phyloP scores from a whole-genome alignment of 495 filamentous ascomycete species.

The Xylaria curta region DNA sequence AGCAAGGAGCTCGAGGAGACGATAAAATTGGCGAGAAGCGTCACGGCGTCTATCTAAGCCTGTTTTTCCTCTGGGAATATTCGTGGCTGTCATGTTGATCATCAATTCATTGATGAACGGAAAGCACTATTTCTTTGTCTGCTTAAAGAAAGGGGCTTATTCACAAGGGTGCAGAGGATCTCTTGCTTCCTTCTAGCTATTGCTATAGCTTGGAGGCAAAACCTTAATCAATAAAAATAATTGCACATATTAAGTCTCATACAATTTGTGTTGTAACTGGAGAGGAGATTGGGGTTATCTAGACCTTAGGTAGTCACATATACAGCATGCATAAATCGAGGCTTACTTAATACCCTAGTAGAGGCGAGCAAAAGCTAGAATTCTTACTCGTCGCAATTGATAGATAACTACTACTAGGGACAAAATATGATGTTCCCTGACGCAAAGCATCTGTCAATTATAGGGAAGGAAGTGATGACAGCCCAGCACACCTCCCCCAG shows the following conservation, averaged over 20 bases:
- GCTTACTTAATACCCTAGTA: conserved; percentile 13
- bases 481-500: neutral
- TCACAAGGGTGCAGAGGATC: neutral
- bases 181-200: neutral
- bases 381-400: neutral
- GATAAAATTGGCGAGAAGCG: neutral
- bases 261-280: neutral
- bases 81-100: neutral
- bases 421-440: neutral
- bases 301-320: neutral
- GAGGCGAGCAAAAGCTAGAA: neutral
- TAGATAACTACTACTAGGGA: neutral
- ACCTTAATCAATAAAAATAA: neutral
- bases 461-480: neutral
- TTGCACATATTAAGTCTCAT: neutral
- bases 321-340: conserved; percentile 1
- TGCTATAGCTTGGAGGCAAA: neutral
- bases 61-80: neutral
- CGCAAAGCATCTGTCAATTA: neutral
- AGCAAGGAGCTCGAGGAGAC: conserved; percentile 9
- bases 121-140: neutral
- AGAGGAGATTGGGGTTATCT: neutral
- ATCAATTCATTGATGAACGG: neutral
- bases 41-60: conserved; percentile 1
- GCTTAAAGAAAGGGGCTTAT: neutral